phyloP scores from a whole-genome alignment of 495 filamentous ascomycete genomes.

The Delitschia confertaspora region DNA sequence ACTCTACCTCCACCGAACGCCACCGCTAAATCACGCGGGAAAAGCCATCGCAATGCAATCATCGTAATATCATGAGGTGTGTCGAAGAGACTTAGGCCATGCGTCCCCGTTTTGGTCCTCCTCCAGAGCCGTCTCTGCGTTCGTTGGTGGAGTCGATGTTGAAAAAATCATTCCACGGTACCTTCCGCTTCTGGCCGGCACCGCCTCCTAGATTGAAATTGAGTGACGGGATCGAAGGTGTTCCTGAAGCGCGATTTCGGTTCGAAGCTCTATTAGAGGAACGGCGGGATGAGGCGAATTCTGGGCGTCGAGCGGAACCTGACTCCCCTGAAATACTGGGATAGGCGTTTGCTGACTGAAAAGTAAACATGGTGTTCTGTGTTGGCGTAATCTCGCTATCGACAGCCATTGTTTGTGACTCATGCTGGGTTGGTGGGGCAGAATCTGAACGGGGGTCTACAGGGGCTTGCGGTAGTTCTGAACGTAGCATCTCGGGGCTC shows the following conservation, averaged over 20 bases:
- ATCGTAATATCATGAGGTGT: not conserved
- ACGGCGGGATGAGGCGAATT: conserved; percentile 49
- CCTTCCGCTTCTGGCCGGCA: conserved; percentile 69
- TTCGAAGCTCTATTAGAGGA: conserved; percentile 38
- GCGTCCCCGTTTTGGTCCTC: conserved; percentile 58
- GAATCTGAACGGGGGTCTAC: conserved; percentile 36
- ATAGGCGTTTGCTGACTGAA: conserved; percentile 58
- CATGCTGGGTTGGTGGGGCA: conserved; percentile 26
- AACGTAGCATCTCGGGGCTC: conserved; percentile 30
- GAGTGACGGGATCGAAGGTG: too few relatives aligned
- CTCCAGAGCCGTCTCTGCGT: conserved; percentile 53
- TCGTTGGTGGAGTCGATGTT: conserved; percentile 62
- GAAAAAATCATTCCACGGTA: conserved; percentile 71
- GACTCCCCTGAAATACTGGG: conserved; percentile 43
- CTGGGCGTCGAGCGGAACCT: conserved; percentile 37
- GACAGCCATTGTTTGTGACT: not conserved
- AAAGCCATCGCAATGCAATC: not conserved
- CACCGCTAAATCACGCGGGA: not conserved
- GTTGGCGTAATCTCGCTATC: conserved; percentile 32
- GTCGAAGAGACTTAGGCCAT: conserved; percentile 44
- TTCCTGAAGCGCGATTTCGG: conserved; percentile 42
- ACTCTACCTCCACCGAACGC: conserved; percentile 2
- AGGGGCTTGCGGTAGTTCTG: conserved; percentile 26
- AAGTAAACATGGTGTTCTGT: conserved; percentile 54
- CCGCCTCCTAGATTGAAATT: conserved; percentile 45